Percentiles rank a stretch among this genome's conserved stretches.
Evolutionary conservation across 2,329 filamentous ascomycete species (phyloP).

Genomic region (Exophiala bonariae): DNA sequence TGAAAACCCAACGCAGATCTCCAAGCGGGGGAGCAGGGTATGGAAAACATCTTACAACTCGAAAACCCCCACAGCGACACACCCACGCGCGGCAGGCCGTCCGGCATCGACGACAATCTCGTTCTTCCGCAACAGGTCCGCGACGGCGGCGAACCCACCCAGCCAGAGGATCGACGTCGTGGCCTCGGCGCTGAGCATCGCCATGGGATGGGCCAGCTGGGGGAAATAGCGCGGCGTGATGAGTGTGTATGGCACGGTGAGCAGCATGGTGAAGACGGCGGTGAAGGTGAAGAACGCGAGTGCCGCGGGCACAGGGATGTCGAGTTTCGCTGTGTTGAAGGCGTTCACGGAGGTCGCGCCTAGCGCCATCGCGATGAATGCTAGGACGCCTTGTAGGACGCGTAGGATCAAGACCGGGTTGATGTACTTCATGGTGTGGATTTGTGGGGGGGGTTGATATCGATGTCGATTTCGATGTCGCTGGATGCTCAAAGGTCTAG

Average conservation of each 20-base stretch:
- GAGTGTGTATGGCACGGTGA: conserved; percentile 67
- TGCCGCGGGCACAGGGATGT: conserved; percentile 47
- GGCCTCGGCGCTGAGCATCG: conserved; percentile 66
- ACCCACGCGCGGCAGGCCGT: conserved; percentile 61
- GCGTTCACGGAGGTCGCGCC: conserved; percentile 56
- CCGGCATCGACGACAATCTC: conserved; percentile 53
- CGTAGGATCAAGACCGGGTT: conserved; percentile 64
- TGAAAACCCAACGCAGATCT: neutral
- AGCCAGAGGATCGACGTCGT: conserved; percentile 89
- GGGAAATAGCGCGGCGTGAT: conserved; percentile 65
- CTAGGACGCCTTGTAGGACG: conserved; percentile 65
- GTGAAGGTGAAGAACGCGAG: conserved; percentile 80
- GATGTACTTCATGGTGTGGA: conserved; percentile 43
- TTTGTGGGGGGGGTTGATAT: neutral
- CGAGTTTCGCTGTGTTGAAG: conserved; percentile 13
- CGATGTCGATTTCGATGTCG: neutral
- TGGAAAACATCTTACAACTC: conserved; percentile 43
- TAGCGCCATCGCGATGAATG: conserved; percentile 73
- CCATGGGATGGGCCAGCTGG: conserved; percentile 62
- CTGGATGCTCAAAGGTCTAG: no score
- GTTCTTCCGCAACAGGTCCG: conserved; percentile 61
- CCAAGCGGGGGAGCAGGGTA: neutral
- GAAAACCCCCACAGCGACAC: conserved; percentile 49
- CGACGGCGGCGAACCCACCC: conserved; percentile 72
- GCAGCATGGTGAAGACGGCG: conserved; percentile 72